Conservation (phyloP, 2,329 filamentous ascomycete species). For the Dendrostoma leiphaemia region DNA sequence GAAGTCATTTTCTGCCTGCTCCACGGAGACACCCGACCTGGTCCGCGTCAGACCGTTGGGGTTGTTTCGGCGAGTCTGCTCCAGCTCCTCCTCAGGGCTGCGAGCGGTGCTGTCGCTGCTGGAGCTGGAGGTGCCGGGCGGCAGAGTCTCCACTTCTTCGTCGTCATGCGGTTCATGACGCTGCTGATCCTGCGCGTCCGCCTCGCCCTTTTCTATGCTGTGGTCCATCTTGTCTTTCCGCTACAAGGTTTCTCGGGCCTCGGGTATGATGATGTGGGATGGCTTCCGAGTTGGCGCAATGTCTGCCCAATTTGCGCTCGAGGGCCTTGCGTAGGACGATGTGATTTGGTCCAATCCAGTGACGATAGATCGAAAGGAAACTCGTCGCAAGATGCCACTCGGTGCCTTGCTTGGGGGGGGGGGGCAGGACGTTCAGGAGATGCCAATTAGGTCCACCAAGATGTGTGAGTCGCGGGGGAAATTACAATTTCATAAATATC, state of each 20-base stretch:
- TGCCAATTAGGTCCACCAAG: too few relatives aligned
- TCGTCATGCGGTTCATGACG: constrained; percentile 5
- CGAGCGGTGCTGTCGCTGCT: constrained; percentile 21
- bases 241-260: neutral
- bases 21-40: constrained; percentile 57
- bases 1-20: constrained; percentile 69
- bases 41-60: constrained; percentile 45
- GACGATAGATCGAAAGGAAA: too few relatives aligned
- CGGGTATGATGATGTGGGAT: neutral
- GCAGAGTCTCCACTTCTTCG: constrained; percentile 20
- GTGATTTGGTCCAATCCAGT: neutral
- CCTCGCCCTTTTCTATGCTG: constrained; percentile 21
- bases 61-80: constrained; percentile 43
- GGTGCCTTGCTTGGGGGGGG: too few relatives aligned
- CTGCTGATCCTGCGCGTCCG: constrained; percentile 6
- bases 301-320: constrained; percentile 6
- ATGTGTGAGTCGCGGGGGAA: too few relatives aligned
- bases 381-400: too few relatives aligned
- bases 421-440: too few relatives aligned
- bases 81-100: constrained; percentile 36
- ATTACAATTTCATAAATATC: too few relatives aligned
- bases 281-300: too few relatives aligned
- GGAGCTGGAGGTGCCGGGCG: constrained; percentile 14
- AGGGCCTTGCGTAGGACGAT: neutral
- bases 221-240: constrained; percentile 19